Conservation (phyloP, 179 eudicot genomes). For the Carnegiea gigantea region DNA sequence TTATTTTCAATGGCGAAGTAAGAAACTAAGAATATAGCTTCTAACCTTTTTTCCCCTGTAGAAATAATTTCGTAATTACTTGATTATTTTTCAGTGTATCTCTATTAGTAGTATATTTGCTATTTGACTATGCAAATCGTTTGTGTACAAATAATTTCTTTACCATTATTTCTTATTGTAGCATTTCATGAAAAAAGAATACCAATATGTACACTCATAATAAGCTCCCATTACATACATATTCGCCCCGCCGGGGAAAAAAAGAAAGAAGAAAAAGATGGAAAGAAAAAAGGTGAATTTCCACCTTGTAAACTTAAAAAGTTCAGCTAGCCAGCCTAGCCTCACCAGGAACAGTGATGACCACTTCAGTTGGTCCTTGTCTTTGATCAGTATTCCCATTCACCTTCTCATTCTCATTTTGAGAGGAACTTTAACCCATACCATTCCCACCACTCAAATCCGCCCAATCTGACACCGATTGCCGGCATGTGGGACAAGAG, state of each 20-base stretch:
- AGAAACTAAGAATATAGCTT: no score
- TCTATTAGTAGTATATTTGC: neutral
- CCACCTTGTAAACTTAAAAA: neutral
- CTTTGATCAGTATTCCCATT: neutral
- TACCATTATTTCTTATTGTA: neutral
- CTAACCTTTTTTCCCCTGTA: no score
- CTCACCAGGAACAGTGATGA: neutral
- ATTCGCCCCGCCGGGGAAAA: neutral
- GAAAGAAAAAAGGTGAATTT: neutral
- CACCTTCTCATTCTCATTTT: neutral
- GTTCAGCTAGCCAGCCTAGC: neutral
- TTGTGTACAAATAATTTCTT: neutral
- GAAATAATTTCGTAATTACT: no score
- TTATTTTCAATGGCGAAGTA: no score
- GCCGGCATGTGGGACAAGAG: conserved; percentile 40
- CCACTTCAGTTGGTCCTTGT: neutral
- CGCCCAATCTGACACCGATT: conserved; percentile 15
- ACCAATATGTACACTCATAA: neutral
- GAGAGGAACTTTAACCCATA: neutral
- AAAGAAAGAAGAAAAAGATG: neutral
- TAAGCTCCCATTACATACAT: neutral
- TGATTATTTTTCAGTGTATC: no score
- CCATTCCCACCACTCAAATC: neutral
- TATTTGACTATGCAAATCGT: neutral
- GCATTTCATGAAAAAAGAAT: neutral